Conservation (phyloP, 2,329 filamentous ascomycete species). For the Harringtonia aguacate region DNA sequence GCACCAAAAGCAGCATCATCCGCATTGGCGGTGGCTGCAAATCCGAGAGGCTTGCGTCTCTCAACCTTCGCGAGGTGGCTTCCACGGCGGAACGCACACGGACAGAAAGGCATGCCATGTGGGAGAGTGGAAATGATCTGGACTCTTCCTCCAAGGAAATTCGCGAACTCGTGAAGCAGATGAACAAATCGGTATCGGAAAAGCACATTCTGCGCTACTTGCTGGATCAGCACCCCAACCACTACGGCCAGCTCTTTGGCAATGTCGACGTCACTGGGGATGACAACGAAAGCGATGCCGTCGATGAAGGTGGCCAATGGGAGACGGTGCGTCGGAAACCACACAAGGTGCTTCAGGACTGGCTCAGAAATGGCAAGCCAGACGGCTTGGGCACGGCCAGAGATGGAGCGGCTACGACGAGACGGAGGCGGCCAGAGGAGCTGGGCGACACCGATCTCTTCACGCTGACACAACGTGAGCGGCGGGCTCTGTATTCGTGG, state of each 20-base stretch:
- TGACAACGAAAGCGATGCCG: not conserved
- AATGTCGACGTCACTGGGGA: not conserved
- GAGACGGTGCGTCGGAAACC: slow-evolving; percentile 10
- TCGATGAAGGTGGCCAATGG: slow-evolving; percentile 17
- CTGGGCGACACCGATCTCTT: not conserved
- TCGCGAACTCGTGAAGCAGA: not conserved
- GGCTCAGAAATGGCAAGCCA: slow-evolving; percentile 9
- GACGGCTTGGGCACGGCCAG: no score
- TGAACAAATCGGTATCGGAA: not conserved
- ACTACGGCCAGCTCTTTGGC: slow-evolving; percentile 18
- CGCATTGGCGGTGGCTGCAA: slow-evolving; percentile 51
- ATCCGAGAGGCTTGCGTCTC: slow-evolving; percentile 34
- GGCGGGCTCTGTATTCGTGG: not conserved
- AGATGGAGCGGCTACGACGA: no score
- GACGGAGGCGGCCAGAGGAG: not conserved
- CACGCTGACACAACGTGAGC: not conserved
- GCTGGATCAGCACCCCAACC: slow-evolving; percentile 7
- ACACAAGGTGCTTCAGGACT: slow-evolving; percentile 12
- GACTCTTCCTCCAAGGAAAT: not conserved
- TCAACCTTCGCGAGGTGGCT: slow-evolving; percentile 36
- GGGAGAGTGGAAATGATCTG: slow-evolving; percentile 14
- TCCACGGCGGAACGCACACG: slow-evolving; percentile 23
- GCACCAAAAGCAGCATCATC: slow-evolving; percentile 41
- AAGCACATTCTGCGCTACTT: slow-evolving; percentile 14
- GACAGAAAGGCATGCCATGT: slow-evolving; percentile 23